These are phyloP conservation scores for Sarocladiaceae sp. DNA, from an alignment of 2,329 filamentous ascomycete genomes.

Conservation along the genomic window DNA sequence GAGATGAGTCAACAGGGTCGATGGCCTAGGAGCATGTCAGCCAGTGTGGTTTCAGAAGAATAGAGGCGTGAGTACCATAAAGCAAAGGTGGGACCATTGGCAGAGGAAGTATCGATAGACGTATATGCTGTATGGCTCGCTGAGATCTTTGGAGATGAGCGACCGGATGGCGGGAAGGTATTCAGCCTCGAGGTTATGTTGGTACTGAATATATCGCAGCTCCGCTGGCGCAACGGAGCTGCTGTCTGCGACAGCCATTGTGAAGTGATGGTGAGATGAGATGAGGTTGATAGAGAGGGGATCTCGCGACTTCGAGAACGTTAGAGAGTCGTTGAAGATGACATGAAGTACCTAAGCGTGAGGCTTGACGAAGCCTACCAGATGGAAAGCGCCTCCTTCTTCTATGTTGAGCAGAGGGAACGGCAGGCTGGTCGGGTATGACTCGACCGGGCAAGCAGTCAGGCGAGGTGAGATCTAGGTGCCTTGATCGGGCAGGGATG, in stretches of 20 bases:
- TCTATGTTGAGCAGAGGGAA: too few relatives aligned
- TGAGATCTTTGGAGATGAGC: conserved; percentile 91
- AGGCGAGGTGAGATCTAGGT: too few relatives aligned
- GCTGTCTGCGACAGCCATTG: conserved; percentile 28
- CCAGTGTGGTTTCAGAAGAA: too few relatives aligned
- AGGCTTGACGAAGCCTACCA: too few relatives aligned
- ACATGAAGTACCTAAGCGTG: too few relatives aligned
- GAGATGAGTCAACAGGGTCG: conserved; percentile 51
- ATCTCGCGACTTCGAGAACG: not conserved
- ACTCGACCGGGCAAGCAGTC: too few relatives aligned
- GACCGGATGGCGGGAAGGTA: conserved; percentile 83
- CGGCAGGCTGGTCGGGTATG: too few relatives aligned
- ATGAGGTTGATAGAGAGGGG: not conserved
- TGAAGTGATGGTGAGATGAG: not conserved
- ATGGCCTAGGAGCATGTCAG: conserved; percentile 46
- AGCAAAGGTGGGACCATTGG: conserved; percentile 97
- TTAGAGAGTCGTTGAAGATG: not conserved
- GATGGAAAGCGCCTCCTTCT: too few relatives aligned
- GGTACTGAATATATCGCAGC: conserved; percentile 55
- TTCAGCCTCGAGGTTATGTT: conserved; percentile 52
- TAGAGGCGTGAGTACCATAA: conserved; percentile 56
- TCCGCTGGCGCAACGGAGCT: conserved; percentile 34
- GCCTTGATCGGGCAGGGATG: too few relatives aligned
- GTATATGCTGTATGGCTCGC: conserved; percentile 98
- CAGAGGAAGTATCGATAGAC: conserved; percentile 98